Base-by-base conservation (phyloP, 1,139 yeast species). In the Diutina sp. region DNA sequence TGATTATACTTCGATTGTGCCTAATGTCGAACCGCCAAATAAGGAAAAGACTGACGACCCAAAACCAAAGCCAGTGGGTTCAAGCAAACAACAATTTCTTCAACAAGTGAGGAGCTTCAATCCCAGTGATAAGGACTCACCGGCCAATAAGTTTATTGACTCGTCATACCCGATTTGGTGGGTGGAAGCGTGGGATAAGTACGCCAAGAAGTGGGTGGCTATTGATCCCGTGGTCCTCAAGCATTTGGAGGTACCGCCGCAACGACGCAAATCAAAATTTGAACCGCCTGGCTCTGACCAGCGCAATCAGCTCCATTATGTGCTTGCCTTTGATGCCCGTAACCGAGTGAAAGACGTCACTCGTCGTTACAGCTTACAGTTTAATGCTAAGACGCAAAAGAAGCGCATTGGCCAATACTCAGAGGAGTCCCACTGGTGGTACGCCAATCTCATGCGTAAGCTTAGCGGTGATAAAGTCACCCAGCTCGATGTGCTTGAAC, bases 151-250 rank as follows among this genome's bases (percentile, higher is more conserved):
- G n/a, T 61, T 67, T 38, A 69, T 68, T 7, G 69, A 69, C 25
- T 72, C 82, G 0, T 64, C 67, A 4, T 85, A 73, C 64, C 98
- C 98, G 0, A 76, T 90, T 0, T 90, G 87, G 65, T 93, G 99
- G 99, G 84, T 83, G 16, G 99, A 93, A 67, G 97, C 88, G 0
- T 93, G 96, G 95, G 93, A 93, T 66, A 78, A 78, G 56, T 81
- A 78, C 59, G 70, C 82, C 5, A 78, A 82, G 58, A 80, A 78
- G 59, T 91, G 97, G 96, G 78, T 90, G n/a, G 82, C 95, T 4
- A 76, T 90, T 1, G 98, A 93, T 63, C 95, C 97, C 0, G 72
- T 85, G 1, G 84, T 82, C 21, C 77, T 84, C 54, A 70, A 80
- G 57, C 70, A 79, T 0, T 82, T 91, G 25, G 97, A 90, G 65